A percentile compares a stretch with the other conserved stretches of the same genome.
These are phyloP conservation scores for Chernovozyma aurita DNA, from an alignment of 1,139 yeast genomes.

Conservation along the genomic window DNA sequence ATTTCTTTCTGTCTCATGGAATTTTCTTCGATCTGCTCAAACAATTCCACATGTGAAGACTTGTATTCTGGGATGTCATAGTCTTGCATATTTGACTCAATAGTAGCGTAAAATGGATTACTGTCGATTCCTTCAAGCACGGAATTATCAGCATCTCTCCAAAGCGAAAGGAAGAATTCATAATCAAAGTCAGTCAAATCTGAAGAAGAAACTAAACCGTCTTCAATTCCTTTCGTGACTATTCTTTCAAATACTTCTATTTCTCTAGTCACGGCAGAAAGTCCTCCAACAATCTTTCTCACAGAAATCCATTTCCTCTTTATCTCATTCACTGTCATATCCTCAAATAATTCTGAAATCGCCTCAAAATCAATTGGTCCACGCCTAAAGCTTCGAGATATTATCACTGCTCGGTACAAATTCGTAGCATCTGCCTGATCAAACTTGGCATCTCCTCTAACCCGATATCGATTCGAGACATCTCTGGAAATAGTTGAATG, in stretches of 20 bases:
- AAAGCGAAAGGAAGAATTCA: conserved; percentile 45
- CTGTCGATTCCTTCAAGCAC: conserved; percentile 24
- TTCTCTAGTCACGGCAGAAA: conserved; percentile 46
- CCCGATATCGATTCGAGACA: conserved; percentile 6
- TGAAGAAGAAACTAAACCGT: conserved; percentile 38
- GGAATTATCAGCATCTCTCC: conserved; percentile 50
- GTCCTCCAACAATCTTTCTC: conserved; percentile 53
- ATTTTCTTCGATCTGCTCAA: conserved; percentile 36
- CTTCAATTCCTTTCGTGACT: conserved; percentile 48
- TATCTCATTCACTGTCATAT: conserved; percentile 32
- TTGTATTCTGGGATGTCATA: conserved; percentile 21
- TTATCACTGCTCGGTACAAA: conserved; percentile 55
- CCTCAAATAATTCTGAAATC: conserved; percentile 45
- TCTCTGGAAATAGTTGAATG: not conserved
- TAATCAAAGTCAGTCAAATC: conserved; percentile 49
- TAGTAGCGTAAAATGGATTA: conserved; percentile 30
- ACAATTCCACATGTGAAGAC: conserved; percentile 23
- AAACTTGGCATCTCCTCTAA: conserved; percentile 24
- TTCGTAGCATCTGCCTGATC: conserved; percentile 44
- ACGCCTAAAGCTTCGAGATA: conserved; percentile 52
- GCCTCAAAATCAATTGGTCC: conserved; percentile 54
- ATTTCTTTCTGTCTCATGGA: conserved; percentile 58
- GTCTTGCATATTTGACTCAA: conserved; percentile 23
- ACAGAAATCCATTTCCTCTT: conserved; percentile 60
- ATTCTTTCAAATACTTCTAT: conserved; percentile 57